phyloP scores from a whole-genome alignment of 2,329 filamentous ascomycete genomes.

The Trichoderma asperellum region DNA sequence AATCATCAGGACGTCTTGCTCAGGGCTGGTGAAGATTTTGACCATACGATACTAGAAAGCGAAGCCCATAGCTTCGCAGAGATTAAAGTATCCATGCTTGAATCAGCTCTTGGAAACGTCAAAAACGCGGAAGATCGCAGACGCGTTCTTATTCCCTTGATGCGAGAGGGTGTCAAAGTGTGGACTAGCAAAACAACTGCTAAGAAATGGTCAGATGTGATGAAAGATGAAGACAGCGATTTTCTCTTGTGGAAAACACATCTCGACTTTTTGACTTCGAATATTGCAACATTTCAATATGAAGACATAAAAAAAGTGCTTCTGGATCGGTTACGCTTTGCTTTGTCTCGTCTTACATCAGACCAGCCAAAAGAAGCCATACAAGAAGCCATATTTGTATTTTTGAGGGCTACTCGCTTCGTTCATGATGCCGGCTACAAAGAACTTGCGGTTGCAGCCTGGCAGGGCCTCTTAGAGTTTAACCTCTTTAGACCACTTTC shows the following conservation, averaged over 20 bases:
- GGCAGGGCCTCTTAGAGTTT: conserved; percentile 81
- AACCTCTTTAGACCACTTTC: conserved; percentile 62
- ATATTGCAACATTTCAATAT: conserved; percentile 68
- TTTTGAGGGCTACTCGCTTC: conserved; percentile 75
- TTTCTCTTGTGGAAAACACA: conserved; percentile 74
- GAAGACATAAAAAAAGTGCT: conserved; percentile 66
- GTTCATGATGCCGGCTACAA: conserved; percentile 76
- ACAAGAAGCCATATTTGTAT: conserved; percentile 62
- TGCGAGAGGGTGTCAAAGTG: conserved; percentile 73
- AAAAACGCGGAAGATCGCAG: conserved; percentile 54
- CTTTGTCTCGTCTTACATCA: conserved; percentile 27
- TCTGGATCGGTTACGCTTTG: conserved; percentile 51
- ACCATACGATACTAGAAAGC: conserved; percentile 55
- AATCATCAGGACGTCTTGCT: conserved; percentile 75
- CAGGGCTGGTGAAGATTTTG: conserved; percentile 49
- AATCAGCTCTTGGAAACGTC: conserved; percentile 71
- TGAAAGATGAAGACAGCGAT: conserved; percentile 35
- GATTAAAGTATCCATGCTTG: conserved; percentile 78
- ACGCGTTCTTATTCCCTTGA: conserved; percentile 66
- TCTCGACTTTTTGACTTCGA: conserved; percentile 73
- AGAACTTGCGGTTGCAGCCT: conserved; percentile 76
- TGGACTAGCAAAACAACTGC: conserved; percentile 69
- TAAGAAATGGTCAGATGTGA: conserved; percentile 66
- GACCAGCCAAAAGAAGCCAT: conserved; percentile 25
- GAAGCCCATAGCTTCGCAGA: conserved; percentile 73